Percentiles rank a stretch among this genome's conserved stretches.
Conservation (phyloP, 169 alveolate species). For the Eimeria tenella region DNA sequence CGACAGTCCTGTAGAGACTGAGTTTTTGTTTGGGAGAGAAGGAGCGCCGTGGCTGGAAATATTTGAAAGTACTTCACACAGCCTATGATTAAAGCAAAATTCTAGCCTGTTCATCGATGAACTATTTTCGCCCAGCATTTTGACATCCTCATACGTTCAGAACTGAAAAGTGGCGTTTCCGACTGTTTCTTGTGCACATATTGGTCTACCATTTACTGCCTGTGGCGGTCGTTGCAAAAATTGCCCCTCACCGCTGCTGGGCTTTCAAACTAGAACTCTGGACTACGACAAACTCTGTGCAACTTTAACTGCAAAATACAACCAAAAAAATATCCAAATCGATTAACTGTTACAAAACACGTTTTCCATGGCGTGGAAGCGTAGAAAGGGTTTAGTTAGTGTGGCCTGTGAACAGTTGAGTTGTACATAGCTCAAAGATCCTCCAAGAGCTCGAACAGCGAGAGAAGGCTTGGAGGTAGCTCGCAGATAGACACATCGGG, state of each 20-base stretch:
- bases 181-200: too few species aligned
- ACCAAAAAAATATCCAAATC: background rate
- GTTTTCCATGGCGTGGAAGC: slow-evolving; percentile 19
- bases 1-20: background rate
- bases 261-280: too few species aligned
- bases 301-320: too few species aligned
- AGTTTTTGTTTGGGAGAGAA: slow-evolving; percentile 44
- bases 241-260: too few species aligned
- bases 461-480: slow-evolving; percentile 74
- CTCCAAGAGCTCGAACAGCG: slow-evolving; percentile 65
- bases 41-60: slow-evolving; percentile 37
- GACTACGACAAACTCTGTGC: too few species aligned
- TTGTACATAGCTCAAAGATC: slow-evolving; percentile 46
- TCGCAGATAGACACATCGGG: slow-evolving; percentile 78
- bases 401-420: background rate
- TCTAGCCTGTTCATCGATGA: too few species aligned
- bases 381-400: background rate
- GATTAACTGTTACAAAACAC: slow-evolving; percentile 40
- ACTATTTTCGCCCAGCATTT: too few species aligned
- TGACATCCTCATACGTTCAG: too few species aligned
- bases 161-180: too few species aligned
- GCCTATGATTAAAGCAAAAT: too few species aligned
- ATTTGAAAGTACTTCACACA: background rate
- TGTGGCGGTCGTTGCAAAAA: too few species aligned
- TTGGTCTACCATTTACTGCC: too few species aligned